phyloP scores from a whole-genome alignment of 2,329 filamentous ascomycete genomes.

The Colletotrichum nymphaeae region DNA sequence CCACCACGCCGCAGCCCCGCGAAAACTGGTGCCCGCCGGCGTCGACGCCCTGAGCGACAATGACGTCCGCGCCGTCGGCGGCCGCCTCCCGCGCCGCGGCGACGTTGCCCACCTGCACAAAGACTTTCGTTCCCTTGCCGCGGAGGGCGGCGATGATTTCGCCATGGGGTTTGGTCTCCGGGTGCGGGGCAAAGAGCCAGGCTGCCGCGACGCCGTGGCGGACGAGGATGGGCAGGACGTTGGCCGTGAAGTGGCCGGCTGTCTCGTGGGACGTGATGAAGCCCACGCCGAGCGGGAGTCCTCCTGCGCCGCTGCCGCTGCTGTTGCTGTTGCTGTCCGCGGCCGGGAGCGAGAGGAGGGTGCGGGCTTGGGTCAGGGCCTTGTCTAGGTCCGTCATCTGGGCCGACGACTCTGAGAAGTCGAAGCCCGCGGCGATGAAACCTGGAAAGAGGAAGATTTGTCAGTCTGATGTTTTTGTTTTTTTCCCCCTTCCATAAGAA shows the following conservation, averaged over 20 bases:
- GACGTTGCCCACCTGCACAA: conserved; percentile 72
- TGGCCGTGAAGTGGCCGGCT: conserved; percentile 51
- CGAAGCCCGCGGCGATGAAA: conserved; percentile 46
- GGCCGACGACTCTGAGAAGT: conserved; percentile 44
- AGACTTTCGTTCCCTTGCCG: conserved; percentile 57
- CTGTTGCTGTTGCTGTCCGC: conserved; percentile 2
- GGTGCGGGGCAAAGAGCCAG: conserved; percentile 74
- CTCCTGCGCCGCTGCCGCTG: not conserved
- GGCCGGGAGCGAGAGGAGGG: conserved; percentile 40
- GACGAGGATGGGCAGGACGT: conserved; percentile 62
- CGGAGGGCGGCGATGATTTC: conserved; percentile 51
- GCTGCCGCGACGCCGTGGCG: conserved; percentile 67
- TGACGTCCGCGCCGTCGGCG: conserved; percentile 62
- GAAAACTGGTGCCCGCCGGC: conserved; percentile 73
- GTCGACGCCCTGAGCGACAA: conserved; percentile 73
- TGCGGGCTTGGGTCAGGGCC: conserved; percentile 44
- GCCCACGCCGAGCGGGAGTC: conserved; percentile 68
- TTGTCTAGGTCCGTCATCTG: conserved; percentile 47
- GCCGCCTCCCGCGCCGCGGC: conserved; percentile 62
- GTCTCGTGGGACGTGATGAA: conserved; percentile 68
- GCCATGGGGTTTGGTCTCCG: conserved; percentile 50
- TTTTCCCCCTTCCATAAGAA: no score
- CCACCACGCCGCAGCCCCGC: conserved; percentile 63
- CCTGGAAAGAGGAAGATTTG: conserved; percentile 39
- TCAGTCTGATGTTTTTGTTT: not conserved